Conservation (phyloP, 176 grass and related monocot genomes). For the Eragrostis curvula region DNA sequence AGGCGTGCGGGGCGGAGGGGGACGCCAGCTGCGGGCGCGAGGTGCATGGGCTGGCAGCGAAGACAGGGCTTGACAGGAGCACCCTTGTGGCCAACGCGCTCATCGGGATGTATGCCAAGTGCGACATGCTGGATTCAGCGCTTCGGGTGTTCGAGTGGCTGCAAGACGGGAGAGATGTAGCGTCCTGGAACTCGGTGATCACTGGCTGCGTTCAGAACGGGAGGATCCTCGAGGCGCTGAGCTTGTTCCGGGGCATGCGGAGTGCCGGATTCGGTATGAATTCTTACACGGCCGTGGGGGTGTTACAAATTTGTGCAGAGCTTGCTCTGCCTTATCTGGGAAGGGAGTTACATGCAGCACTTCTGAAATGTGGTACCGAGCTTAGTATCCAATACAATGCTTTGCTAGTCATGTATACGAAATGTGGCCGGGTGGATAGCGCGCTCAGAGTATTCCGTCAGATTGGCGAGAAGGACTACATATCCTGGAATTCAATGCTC, state of each 20-base stretch:
- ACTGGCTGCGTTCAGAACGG: slow-evolving; percentile 69
- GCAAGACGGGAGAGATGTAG: slow-evolving; percentile 54
- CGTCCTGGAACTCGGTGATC: slow-evolving; percentile 90
- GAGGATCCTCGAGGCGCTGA: slow-evolving; percentile 60
- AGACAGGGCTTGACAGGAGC: slow-evolving; percentile 50
- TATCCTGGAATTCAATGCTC: slow-evolving; percentile 95
- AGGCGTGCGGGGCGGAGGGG: slow-evolving; percentile 56
- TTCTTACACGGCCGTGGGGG: slow-evolving; percentile 73
- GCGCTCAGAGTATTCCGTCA: slow-evolving; percentile 60
- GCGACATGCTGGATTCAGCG: slow-evolving; percentile 59
- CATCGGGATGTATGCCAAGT: slow-evolving; percentile 88
- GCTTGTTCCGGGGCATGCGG: slow-evolving; percentile 77
- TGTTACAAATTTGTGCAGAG: slow-evolving; percentile 80
- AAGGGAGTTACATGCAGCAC: slow-evolving; percentile 72
- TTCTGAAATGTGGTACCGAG: slow-evolving; percentile 52
- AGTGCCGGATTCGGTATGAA: slow-evolving; percentile 53
- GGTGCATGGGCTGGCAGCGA: slow-evolving; percentile 67
- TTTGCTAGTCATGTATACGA: slow-evolving; percentile 79
- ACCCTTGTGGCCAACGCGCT: slow-evolving; percentile 82
- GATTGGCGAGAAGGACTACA: slow-evolving; percentile 68
- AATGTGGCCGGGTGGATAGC: slow-evolving; percentile 53
- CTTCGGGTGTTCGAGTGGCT: slow-evolving; percentile 67
- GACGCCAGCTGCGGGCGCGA: slow-evolving; percentile 50
- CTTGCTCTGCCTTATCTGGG: slow-evolving; percentile 63
- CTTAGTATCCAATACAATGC: slow-evolving; percentile 69